Conservation (phyloP, 2,329 filamentous ascomycete genomes). For the Aotearoamyces nothofagi region DNA sequence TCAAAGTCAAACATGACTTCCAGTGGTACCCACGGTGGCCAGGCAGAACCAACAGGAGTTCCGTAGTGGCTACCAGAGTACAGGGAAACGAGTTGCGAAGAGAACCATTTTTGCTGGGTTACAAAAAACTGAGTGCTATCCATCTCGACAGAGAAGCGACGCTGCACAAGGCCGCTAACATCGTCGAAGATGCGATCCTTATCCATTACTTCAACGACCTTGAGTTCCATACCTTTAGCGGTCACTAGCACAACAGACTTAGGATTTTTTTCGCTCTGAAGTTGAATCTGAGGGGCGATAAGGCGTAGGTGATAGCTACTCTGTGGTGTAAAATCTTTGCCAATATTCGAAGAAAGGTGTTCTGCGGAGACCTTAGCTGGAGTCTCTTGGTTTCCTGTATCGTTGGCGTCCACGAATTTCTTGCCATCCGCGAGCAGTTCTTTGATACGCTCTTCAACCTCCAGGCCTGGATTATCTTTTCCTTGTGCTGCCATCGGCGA, state of each 20-base stretch:
- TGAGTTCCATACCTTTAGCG: conserved; percentile 95
- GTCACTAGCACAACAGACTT: conserved; percentile 95
- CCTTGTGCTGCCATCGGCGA: conserved; percentile 10
- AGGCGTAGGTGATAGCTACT: conserved; percentile 91
- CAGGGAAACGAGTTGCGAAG: conserved; percentile 70
- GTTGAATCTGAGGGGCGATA: conserved; percentile 92
- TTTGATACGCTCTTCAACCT: conserved; percentile 73
- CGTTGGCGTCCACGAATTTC: conserved; percentile 64
- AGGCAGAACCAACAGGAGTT: conserved; percentile 66
- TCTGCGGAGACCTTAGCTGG: conserved; percentile 32
- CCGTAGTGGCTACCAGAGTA: conserved; percentile 93
- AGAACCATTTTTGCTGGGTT: conserved; percentile 82
- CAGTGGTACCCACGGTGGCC: conserved; percentile 97
- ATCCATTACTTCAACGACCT: conserved; percentile 96
- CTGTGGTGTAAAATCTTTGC: conserved; percentile 75
- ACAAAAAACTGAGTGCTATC: conserved; percentile 98
- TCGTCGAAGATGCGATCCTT: conserved; percentile 83
- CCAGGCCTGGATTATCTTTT: conserved; percentile 19
- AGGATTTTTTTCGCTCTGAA: conserved; percentile 96
- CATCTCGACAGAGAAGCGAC: conserved; percentile 87
- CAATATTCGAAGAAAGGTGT: conserved; percentile 60
- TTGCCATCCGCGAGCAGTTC: conserved; percentile 74
- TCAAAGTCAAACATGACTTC: conserved; percentile 98
- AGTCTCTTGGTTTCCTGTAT: conserved; percentile 21
- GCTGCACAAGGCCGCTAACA: conserved; percentile 88